A percentile compares a stretch with the other conserved stretches of the same genome.
Evolutionary conservation across 2,329 filamentous ascomycete genomes (phyloP).

Genomic region (Atkinsonella texensis): DNA sequence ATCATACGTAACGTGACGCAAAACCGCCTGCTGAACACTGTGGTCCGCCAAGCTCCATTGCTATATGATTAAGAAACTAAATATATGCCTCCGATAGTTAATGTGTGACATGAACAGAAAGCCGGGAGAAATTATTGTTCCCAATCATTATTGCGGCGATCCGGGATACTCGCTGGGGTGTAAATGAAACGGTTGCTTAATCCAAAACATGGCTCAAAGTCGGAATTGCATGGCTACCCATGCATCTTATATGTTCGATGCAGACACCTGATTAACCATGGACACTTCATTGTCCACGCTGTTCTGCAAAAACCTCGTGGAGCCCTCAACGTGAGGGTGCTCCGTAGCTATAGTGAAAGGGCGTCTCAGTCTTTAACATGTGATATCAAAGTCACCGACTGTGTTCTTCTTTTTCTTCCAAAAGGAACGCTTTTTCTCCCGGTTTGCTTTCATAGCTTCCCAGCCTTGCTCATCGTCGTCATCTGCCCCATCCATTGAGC

Average conservation of each 20-base stretch:
- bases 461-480: slow-evolving; percentile 58
- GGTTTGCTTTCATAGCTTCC: slow-evolving; percentile 58
- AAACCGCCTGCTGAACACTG: not conserved
- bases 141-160: not conserved
- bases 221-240: not conserved
- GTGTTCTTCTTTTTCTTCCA: slow-evolving; percentile 51
- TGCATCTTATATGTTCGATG: not conserved
- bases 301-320: not conserved
- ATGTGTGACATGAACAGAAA: not conserved
- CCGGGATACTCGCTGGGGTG: not conserved
- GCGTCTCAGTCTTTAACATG: slow-evolving; percentile 23
- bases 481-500: slow-evolving; percentile 28
- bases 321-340: not conserved
- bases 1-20: slow-evolving; percentile 4
- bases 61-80: not conserved
- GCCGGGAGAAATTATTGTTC: not conserved
- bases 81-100: not conserved
- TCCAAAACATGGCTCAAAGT: not conserved
- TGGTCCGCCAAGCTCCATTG: not conserved
- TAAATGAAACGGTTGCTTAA: not conserved
- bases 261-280: not conserved
- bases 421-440: slow-evolving; percentile 53
- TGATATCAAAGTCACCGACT: slow-evolving; percentile 34
- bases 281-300: not conserved
- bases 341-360: not conserved